Percentiles rank a stretch among this genome's conserved stretches.
These are phyloP conservation scores for Colletotrichum paranaense DNA, from an alignment of 2,329 filamentous ascomycete species.

Conservation along the genomic window DNA sequence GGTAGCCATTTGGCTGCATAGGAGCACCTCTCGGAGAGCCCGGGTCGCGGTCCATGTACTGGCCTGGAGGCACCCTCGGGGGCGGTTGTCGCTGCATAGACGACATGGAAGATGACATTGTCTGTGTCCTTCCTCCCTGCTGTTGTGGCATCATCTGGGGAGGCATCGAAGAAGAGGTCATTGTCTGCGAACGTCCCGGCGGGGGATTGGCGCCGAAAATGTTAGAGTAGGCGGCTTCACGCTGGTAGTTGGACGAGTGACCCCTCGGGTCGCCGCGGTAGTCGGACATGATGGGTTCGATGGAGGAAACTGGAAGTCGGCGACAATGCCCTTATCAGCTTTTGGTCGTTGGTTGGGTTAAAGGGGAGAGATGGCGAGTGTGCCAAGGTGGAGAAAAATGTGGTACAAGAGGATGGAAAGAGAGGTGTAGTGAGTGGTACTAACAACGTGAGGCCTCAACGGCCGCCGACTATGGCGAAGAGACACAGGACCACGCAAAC, in stretches of 20 bases:
- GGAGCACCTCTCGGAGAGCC: conserved; percentile 53
- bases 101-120: conserved; percentile 70
- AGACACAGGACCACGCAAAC: conserved; percentile 29
- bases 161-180: conserved; percentile 81
- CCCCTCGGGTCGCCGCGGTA: conserved; percentile 64
- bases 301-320: conserved; percentile 46
- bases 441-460: conserved; percentile 38
- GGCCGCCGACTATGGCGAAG: conserved; percentile 37
- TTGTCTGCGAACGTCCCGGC: conserved; percentile 91
- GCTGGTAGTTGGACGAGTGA: conserved; percentile 72
- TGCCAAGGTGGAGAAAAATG: conserved; percentile 37
- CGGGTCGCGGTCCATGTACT: conserved; percentile 50
- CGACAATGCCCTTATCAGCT: conserved; percentile 28
- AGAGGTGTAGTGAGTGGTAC: conserved; percentile 31
- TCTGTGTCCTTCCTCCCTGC: conserved; percentile 78
- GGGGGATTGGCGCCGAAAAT: conserved; percentile 93
- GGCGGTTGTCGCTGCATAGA: conserved; percentile 74
- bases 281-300: conserved; percentile 62
- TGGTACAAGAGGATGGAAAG: conserved; percentile 30
- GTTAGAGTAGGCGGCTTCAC: conserved; percentile 95
- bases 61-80: conserved; percentile 60
- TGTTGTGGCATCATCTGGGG: conserved; percentile 60
- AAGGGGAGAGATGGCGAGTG: conserved; percentile 35
- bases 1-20: conserved; percentile 39
- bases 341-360: conserved; percentile 12